These are phyloP conservation scores for Colletotrichum sp. DNA, from an alignment of 2,329 filamentous ascomycete species.

Conservation along the genomic window DNA sequence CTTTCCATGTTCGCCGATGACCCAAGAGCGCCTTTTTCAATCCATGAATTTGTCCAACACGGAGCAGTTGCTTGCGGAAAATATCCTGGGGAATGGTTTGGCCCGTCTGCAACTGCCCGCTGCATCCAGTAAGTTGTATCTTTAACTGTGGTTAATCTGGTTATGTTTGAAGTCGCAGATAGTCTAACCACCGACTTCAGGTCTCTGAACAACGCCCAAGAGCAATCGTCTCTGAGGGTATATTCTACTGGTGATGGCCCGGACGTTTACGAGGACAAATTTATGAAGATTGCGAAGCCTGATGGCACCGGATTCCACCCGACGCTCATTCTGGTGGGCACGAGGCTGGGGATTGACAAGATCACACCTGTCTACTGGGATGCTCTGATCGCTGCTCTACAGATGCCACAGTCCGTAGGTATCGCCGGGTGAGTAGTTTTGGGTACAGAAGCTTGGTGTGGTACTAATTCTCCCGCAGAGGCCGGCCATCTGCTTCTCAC, in stretches of 20 bases:
- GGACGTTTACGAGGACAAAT: constrained; percentile 91
- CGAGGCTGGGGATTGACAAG: constrained; percentile 89
- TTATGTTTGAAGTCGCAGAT: not conserved
- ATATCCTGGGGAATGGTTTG: constrained; percentile 97
- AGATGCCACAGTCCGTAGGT: constrained; percentile 91
- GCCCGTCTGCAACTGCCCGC: constrained; percentile 91
- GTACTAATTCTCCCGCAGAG: constrained; percentile 54
- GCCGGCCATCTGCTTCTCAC: constrained; percentile 86
- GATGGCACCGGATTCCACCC: constrained; percentile 74
- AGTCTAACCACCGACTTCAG: constrained; percentile 45
- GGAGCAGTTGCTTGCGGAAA: constrained; percentile 89
- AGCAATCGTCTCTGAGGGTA: constrained; percentile 67
- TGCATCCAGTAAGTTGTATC: constrained; percentile 79
- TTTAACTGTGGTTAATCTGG: not conserved
- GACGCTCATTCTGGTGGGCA: constrained; percentile 87
- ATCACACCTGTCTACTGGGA: constrained; percentile 96
- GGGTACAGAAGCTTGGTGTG: not conserved
- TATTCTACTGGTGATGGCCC: constrained; percentile 90
- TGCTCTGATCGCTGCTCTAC: constrained; percentile 82
- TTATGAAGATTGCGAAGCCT: constrained; percentile 77
- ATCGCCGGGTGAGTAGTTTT: constrained; percentile 78
- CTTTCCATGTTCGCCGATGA: constrained; percentile 88
- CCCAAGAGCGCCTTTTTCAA: constrained; percentile 85
- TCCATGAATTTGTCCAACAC: constrained; percentile 91
- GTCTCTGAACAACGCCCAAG: constrained; percentile 73